Evolutionary conservation across 1,284 basidiomycete species (phyloP), one percentile per base, ranked within the genome.

Genomic region (Boletellus dicymbophilus): DNA sequence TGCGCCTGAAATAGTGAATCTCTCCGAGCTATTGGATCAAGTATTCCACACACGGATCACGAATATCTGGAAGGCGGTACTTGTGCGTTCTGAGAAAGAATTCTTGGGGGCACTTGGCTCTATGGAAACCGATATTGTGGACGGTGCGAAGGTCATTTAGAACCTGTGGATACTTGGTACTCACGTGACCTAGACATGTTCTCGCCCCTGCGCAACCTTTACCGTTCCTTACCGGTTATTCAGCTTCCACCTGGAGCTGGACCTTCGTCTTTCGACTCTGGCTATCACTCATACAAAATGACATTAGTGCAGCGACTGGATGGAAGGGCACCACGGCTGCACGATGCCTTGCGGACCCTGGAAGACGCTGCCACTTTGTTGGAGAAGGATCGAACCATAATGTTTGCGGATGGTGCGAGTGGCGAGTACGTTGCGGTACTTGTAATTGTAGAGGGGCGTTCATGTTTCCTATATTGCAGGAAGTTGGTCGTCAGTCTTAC

Each of bases 261-360:
- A 28, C 62, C 73, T n/a, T 52, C 62, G 4, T 47, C 58, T 20
- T 69, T 72, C n/a, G 71, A 78, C 50, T 64, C 69, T 12, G 72
- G 79, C 3, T 83, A 89, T 59, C 73, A 76, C 37, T 79, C 75
- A 58, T 89, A 86, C 59, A 80, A 78, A 54, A 57, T 66, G 16
- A 63, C 76, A 6, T 64, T 91, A 37, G 77, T 73, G 46, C 77
- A 75, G 45, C 85, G 85, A 54, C 70, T 89, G 20, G 58, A 75
- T 28, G 81, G 83, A 16, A 78, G 86, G 37, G 84, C 84, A 12
- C 72, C 80, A 1, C 62, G 79, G 28, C 63, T 90, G 30, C 75
- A 88, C 48, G 70, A 73, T 20, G 74, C 86, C n/a, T 59, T 90
- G 49, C 67, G 65, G 7, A 72, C 69, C 3, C 65, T 89, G 13